Percentiles rank a stretch among this genome's conserved stretches.
Evolutionary conservation across 192 early-diverging fungal species (phyloP).

Genomic region (Entomortierella parvispora): DNA sequence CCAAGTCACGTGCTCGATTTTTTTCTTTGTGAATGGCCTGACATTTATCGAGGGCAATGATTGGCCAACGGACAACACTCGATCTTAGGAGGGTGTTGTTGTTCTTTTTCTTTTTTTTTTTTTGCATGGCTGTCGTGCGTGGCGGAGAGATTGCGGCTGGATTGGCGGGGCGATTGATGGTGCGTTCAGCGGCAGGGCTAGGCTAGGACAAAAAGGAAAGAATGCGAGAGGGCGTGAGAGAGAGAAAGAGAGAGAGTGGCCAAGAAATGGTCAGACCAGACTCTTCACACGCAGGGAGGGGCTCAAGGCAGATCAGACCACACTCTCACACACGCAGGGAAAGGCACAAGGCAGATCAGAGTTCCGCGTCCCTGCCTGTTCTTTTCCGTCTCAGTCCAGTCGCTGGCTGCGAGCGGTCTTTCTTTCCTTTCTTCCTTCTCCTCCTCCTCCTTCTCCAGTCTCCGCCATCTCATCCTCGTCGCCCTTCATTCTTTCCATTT

Average conservation of each 20-base stretch:
- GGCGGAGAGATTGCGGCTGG: too few relatives aligned
- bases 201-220: background rate
- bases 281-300: background rate
- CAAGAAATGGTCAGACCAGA: background rate
- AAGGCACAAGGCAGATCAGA: background rate
- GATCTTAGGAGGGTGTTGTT: background rate
- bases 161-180: too few relatives aligned
- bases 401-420: too few relatives aligned
- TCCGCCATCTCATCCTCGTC: background rate
- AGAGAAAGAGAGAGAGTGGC: constrained; percentile 3
- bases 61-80: background rate
- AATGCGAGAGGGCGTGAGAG: background rate
- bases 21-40: too few relatives aligned
- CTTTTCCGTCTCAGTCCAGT: background rate
- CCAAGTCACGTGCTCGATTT: too few relatives aligned
- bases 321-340: background rate
- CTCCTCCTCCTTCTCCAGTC: background rate
- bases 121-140: background rate
- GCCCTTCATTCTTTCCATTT: constrained; percentile 1
- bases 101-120: background rate
- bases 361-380: background rate
- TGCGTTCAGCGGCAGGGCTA: too few relatives aligned
- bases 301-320: background rate
- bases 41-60: too few relatives aligned
- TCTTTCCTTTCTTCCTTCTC: background rate